These are phyloP conservation scores for Cinchona pubescens DNA, from an alignment of 257 asterid species.

Conservation along the genomic window DNA sequence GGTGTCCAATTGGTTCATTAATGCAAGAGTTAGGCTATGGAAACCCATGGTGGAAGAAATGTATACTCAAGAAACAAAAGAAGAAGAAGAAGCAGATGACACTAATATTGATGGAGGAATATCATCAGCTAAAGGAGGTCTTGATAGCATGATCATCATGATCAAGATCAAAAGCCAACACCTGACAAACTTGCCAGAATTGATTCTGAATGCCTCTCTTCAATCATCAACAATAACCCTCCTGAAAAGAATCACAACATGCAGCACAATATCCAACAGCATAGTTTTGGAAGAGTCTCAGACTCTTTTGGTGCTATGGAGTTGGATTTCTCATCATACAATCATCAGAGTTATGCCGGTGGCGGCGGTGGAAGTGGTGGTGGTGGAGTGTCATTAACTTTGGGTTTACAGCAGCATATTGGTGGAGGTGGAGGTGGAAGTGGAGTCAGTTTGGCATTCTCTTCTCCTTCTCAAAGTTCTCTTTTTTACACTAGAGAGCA, in stretches of 20 bases:
- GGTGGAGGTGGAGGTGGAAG: constrained; percentile 48
- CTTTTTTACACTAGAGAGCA: constrained; percentile 64
- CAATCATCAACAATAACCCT: constrained; percentile 49
- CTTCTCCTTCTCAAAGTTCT: constrained; percentile 46
- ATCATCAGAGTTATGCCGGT: constrained; percentile 19
- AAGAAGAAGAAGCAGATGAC: too few species aligned
- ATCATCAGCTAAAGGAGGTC: constrained; percentile 17
- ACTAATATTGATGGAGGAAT: too few species aligned
- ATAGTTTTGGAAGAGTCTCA: constrained; percentile 26
- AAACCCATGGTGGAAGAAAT: constrained; percentile 99
- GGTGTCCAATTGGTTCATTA: constrained; percentile 97
- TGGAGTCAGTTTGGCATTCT: constrained; percentile 52
- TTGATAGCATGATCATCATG: constrained; percentile 18
- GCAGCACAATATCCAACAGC: constrained; percentile 22
- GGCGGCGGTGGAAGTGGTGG: constrained; percentile 24
- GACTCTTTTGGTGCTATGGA: constrained; percentile 49
- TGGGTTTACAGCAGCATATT: constrained; percentile 73
- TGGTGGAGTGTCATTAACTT: constrained; percentile 68
- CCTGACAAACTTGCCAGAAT: constrained; percentile 52
- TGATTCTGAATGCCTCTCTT: constrained; percentile 78
- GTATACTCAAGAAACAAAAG: constrained; percentile 82
- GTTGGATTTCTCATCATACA: constrained; percentile 56
- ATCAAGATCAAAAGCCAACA: constrained; percentile 62
- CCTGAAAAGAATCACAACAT: constrained; percentile 31
- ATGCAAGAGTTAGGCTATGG: constrained; percentile 94